phyloP scores from a whole-genome alignment of 257 asterid species.

The Petrea volubilis region DNA sequence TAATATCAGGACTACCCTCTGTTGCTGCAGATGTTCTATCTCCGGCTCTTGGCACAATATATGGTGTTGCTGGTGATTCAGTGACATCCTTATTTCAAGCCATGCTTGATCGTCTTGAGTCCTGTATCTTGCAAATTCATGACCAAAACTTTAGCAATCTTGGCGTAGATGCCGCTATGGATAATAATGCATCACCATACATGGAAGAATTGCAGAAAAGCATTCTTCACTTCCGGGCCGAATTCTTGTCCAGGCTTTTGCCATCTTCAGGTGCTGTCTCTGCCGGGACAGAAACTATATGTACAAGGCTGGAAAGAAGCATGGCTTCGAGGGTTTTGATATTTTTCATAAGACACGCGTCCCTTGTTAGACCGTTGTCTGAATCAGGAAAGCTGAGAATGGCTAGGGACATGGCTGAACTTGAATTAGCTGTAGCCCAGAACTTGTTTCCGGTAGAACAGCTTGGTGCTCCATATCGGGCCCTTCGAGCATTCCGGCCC shows the following conservation, averaged over 20 bases:
- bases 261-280: slow-evolving; percentile 63
- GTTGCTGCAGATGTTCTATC: slow-evolving; percentile 81
- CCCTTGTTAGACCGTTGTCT: slow-evolving; percentile 88
- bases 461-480: slow-evolving; percentile 90
- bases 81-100: slow-evolving; percentile 88
- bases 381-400: slow-evolving; percentile 95
- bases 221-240: slow-evolving; percentile 76
- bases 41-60: slow-evolving; percentile 75
- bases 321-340: slow-evolving; percentile 87
- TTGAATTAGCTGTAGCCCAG: slow-evolving; percentile 84
- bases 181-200: slow-evolving; percentile 81
- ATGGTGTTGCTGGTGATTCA: slow-evolving; percentile 91
- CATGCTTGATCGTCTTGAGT: slow-evolving; percentile 90
- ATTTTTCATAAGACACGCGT: slow-evolving; percentile 85
- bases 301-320: slow-evolving; percentile 82
- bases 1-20: slow-evolving; percentile 63
- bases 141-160: slow-evolving; percentile 77
- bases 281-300: slow-evolving; percentile 63
- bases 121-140: slow-evolving; percentile 85
- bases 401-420: slow-evolving; percentile 98
- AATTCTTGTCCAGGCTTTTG: slow-evolving; percentile 77
- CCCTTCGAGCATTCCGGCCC: slow-evolving; percentile 94
- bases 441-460: slow-evolving; percentile 94
- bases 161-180: slow-evolving; percentile 82
- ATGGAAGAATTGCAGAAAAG: slow-evolving; percentile 91